A percentile compares a stretch with the other conserved stretches of the same genome.
These are phyloP conservation scores for Chlamydomonas asymmetrica DNA, from an alignment of 139 green algal genomes.

Conservation along the genomic window DNA sequence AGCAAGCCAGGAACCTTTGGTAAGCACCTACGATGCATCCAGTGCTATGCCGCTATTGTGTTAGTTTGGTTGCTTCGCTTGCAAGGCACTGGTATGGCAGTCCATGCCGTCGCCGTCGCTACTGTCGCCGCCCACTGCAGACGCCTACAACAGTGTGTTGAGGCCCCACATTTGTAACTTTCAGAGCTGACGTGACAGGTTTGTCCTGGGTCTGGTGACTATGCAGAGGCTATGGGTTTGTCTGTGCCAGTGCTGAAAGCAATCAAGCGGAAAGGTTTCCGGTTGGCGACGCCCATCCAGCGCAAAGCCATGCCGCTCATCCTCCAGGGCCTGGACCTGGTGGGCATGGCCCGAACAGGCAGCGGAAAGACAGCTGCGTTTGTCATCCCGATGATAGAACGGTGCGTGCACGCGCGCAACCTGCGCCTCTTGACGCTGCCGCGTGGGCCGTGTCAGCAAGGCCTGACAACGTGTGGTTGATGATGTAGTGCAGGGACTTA, in stretches of 20 bases:
- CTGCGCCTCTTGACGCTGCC: too few species aligned
- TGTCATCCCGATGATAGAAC: slow-evolving; percentile 90
- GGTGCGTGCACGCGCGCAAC: slow-evolving; percentile 40
- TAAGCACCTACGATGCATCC: slow-evolving; percentile 9
- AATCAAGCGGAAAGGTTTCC: slow-evolving; percentile 91
- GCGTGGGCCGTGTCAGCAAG: too few species aligned
- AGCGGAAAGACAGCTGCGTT: slow-evolving; percentile 97
- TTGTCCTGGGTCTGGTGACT: neutral
- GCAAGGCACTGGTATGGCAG: too few species aligned
- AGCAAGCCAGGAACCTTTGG: slow-evolving; percentile 33
- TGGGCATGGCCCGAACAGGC: slow-evolving; percentile 94
- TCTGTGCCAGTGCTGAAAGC: slow-evolving; percentile 65
- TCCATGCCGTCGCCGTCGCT: too few species aligned
- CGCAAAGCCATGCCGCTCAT: slow-evolving; percentile 86
- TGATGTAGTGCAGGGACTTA: too few species aligned
- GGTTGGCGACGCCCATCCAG: slow-evolving; percentile 96
- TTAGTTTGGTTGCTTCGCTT: neutral
- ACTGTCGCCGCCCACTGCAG: neutral
- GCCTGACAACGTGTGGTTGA: too few species aligned
- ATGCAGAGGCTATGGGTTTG: slow-evolving; percentile 86
- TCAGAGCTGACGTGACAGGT: neutral
- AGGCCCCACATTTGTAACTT: neutral
- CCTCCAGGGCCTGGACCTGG: slow-evolving; percentile 75
- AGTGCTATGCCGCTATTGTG: neutral
- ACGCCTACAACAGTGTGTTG: neutral